Evolutionary conservation across 352 stramenopile genomes (phyloP), one percentile per base, ranked within the genome.

Genomic region (Phytophthora fragariaefolia): DNA sequence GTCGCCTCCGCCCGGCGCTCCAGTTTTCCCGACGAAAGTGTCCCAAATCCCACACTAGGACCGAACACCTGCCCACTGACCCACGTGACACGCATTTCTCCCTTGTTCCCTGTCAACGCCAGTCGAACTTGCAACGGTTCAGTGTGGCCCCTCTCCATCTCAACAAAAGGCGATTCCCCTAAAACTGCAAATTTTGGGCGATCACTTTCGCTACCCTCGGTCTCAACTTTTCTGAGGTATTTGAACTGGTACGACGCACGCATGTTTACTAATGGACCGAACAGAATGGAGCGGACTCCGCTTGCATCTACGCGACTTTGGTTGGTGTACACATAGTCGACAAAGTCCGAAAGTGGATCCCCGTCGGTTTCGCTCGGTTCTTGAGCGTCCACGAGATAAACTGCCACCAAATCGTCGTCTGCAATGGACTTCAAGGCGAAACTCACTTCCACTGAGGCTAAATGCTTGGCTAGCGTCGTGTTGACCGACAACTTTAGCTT

Each of bases 31-130:
- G 74, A 57, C 22, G 8, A 15, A 6, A 52, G 24, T 12, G 48
- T 70, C 18, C 75, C 73, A 42, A 77, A 85, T 6, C 49, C 48
- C 40, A 89, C 77, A 38, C 50, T 49, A 30, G 77, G 69, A 26
- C 57, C 45, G 4, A 60, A 54, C 3, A 86, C 73, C 4, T 64
- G 48, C 22, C 51, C 75, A 51, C 64, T 86, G 20, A 76, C 72
- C 80, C 80, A 88, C 42, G 57, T 73, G 24, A 86, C 75, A 17
- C 72, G 66, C 73, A 88, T 83, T 46, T 80, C 56, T 0, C 58
- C 71, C 3, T 52, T 34, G 1, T 69, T 73, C 1, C 49, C 56
- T 4, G 70, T 81, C 6, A 78, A 52, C 2, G 69, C 60, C 38
- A 84, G 45, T 40, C 76, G 76, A 45, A 79, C 30, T 26, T 84